Base-by-base conservation (phyloP, 768 basidiomycete genomes). In the Gyrodon lividus region DNA sequence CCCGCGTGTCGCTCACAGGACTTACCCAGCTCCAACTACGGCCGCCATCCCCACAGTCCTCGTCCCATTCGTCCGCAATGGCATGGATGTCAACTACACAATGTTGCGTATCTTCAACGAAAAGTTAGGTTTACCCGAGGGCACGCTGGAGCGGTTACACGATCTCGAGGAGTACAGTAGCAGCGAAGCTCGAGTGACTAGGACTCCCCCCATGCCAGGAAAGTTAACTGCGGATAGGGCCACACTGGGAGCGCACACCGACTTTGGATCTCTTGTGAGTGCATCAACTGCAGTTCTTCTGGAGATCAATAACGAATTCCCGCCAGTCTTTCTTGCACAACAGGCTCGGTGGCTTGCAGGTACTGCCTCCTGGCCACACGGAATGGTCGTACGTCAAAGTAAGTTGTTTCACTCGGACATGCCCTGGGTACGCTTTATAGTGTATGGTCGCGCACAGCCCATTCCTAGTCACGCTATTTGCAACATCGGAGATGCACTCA, bases 321-420 rank as follows among this genome's bases (percentile, higher is more conserved):
- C 16, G 16, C 24, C 51, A 84, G 80, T 82, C 83, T 0, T 81
- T 87, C 70, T 69, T 89, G 50, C 83, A 87, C 59, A 88, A 87
- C 61, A 76, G 75, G 2, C 76, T 87, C 0, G 86, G 87, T 3
- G 87, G 87, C 0, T 70, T 89, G 4, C 87, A 88, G 53, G 85
- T 88, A 0, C 71, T 86, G 41, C 76, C 77, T 1, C 85, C 84
- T 1, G 83, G 81, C 13, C 61, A 75, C 6, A 77, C 82, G 22
- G 64, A 76, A 19, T 89, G 87, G 87, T 79, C 80, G 61, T 88
- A 87, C 55, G 72, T 88, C 58, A 80, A 78, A 75, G 85, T 78
- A 43, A 8, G 55, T 20, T 3, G 6, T n/a, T 20, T 7, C 17
- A 10, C 14, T n/a, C 48, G 8, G 6, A 13, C 45, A 31, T 50